Evolutionary conservation across 371 early-diverging fungal species (phyloP), one percentile per base, ranked within the genome.

Genomic region (Mucor velutinosus): DNA sequence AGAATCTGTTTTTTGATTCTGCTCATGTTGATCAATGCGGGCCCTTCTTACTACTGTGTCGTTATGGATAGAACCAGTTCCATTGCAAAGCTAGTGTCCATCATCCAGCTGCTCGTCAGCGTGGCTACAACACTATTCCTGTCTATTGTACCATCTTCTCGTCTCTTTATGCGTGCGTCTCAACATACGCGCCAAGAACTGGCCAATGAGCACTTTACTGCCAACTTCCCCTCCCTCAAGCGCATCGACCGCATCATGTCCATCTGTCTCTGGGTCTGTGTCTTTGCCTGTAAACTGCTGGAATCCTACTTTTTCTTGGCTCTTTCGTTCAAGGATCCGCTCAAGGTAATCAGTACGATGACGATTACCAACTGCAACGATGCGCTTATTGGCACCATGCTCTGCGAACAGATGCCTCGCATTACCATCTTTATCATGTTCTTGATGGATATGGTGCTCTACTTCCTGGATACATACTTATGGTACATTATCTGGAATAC

Each of bases 401-500:
- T 92, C 5, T 92, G 93, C 77, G 69, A 75, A 14, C 80, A 90
- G 62, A 91, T 93, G 87, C 89, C 90, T 57, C 76, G 78, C 49
- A 85, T 94, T 55, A 91, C 94, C 0, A 84, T 95, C 29, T 74
- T 84, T 1, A 84, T 93, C 60, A 91, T 95, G 92, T 87, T 93
- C 74, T 72, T 93, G 58, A 86, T 93, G 66, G 90, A 93, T 62
- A 67, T 94, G 43, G 82, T 91, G 8, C 84, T 96, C 27, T 95
- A 92, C 78, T 94, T 95, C 79, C 77, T 95, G 73, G 95, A 95
- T 65, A 94, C 95, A 0, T 96, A 95, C 70, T 83, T 96, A 45
- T 96, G 96, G 95, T 96, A 94, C 72, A 92, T 94, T 47, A 91
- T 94, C 58, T 93, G 92, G 90, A 93, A 89, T 77, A 90, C 92